These are phyloP conservation scores for Septoria linicola DNA, from an alignment of 2,329 filamentous ascomycete species.

Conservation along the genomic window DNA sequence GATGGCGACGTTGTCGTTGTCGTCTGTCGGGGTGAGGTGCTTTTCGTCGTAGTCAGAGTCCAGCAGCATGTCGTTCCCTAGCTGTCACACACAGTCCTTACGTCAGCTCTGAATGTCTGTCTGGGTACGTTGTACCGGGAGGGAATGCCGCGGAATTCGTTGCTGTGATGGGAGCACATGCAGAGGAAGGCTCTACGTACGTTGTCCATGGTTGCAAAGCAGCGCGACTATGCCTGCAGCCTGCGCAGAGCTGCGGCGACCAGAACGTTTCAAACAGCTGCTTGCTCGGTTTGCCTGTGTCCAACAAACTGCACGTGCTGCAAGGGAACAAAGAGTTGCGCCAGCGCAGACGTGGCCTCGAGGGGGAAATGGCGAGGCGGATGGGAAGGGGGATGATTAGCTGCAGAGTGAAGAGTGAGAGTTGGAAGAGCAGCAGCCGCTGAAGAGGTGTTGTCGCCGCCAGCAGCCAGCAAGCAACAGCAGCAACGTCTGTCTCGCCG, in stretches of 20 bases:
- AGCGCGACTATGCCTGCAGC: constrained; percentile 8
- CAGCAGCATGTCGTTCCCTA: constrained; percentile 63
- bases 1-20: constrained; percentile 53
- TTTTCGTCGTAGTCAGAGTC: constrained; percentile 64
- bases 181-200: background rate
- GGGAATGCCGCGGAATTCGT: background rate
- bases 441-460: too few relatives aligned
- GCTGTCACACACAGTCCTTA: constrained; percentile 42
- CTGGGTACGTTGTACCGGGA: constrained; percentile 18
- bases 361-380: background rate
- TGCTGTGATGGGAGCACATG: background rate
- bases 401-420: background rate
- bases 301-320: constrained; percentile 8
- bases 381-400: too few relatives aligned
- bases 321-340: constrained; percentile 10
- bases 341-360: constrained; percentile 1
- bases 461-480: background rate
- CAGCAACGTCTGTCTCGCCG: too few relatives aligned
- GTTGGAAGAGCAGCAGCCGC: background rate
- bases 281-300: constrained; percentile 8
- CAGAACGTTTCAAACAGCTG: constrained; percentile 4
- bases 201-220: constrained; percentile 11
- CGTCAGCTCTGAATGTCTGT: constrained; percentile 27
- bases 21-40: constrained; percentile 44
- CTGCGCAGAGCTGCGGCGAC: constrained; percentile 2